phyloP scores from a whole-genome alignment of 495 filamentous ascomycete genomes.

The Astrothelium macrocarpum region DNA sequence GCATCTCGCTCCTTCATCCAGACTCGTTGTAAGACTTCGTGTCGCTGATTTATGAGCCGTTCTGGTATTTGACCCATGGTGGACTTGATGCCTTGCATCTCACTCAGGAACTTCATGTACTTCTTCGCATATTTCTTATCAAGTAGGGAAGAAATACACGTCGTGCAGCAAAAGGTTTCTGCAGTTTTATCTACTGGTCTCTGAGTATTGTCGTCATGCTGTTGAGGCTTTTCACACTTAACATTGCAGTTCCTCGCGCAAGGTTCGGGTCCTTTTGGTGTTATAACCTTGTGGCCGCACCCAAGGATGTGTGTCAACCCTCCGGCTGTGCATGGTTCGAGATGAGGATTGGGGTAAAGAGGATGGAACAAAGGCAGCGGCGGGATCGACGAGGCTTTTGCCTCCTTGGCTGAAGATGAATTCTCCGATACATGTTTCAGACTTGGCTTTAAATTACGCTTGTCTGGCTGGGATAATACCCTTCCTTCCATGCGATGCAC shows the following conservation, averaged over 20 bases:
- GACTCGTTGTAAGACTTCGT: background rate
- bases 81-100: background rate
- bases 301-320: background rate
- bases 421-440: background rate
- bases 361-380: background rate
- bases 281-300: background rate
- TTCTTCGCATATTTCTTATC: slow-evolving; percentile 3
- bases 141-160: background rate
- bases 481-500: background rate
- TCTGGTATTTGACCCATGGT: background rate
- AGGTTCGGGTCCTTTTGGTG: background rate
- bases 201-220: background rate
- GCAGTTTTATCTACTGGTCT: background rate
- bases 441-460: background rate
- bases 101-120: background rate
- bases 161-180: background rate
- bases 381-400: background rate
- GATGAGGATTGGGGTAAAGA: slow-evolving; percentile 1
- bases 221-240: background rate
- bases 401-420: background rate
- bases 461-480: background rate
- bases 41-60: background rate
- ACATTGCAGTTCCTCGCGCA: background rate
- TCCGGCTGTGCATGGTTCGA: background rate
- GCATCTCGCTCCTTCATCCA: background rate